Evolutionary conservation across 192 early-diverging fungal genomes (phyloP).

Genomic region (Gaertneriomyces sp.): DNA sequence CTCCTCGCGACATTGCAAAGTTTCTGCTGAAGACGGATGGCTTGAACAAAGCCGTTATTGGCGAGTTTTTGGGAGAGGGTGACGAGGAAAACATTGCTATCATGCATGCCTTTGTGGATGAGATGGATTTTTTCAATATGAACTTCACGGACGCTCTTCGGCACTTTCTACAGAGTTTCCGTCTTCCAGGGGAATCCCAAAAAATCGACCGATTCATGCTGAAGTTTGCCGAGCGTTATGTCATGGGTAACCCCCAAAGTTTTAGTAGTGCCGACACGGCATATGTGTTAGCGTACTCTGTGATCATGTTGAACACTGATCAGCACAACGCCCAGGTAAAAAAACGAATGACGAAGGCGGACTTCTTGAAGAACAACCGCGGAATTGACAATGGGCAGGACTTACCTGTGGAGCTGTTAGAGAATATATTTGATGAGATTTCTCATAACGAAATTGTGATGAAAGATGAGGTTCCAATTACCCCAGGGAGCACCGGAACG

Average conservation of each 20-base stretch:
- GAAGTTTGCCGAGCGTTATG: conserved; percentile 90
- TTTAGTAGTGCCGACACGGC: conserved; percentile 93
- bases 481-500: conserved; percentile 28
- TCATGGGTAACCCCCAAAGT: conserved; percentile 72
- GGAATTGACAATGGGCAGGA: conserved; percentile 87
- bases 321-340: conserved; percentile 83
- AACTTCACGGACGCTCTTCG: conserved; percentile 78
- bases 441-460: conserved; percentile 84
- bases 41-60: conserved; percentile 81
- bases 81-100: conserved; percentile 87
- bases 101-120: conserved; percentile 97
- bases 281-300: conserved; percentile 89
- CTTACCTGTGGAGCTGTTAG: conserved; percentile 65
- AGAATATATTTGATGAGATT: conserved; percentile 80
- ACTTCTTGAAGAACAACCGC: conserved; percentile 89
- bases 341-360: conserved; percentile 76
- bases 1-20: conserved; percentile 69
- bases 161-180: conserved; percentile 79
- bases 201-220: conserved; percentile 98
- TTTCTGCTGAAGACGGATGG: conserved; percentile 77
- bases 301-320: conserved; percentile 93
- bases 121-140: conserved; percentile 73
- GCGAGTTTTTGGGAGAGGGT: conserved; percentile 91
- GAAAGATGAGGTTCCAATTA: conserved; percentile 73
- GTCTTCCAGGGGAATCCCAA: conserved; percentile 90